A percentile compares a stretch with the other conserved stretches of the same genome.
Evolutionary conservation across 306 rosid genomes (phyloP).

Genomic region (Prunus salicina): DNA sequence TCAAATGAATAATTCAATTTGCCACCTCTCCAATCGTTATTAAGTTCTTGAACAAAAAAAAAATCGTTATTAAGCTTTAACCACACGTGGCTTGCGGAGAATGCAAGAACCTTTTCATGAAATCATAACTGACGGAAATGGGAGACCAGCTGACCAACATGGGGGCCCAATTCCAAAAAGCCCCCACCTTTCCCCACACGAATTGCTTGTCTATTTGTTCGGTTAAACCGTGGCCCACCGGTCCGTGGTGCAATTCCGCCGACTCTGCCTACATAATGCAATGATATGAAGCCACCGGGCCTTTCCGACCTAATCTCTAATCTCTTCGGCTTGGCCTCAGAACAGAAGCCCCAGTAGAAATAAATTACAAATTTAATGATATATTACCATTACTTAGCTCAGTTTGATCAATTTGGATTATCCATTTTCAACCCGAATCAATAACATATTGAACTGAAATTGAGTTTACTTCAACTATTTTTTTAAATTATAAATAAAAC

Average conservation of each 20-base stretch:
- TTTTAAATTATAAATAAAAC: too few relatives aligned
- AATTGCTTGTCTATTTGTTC: background rate
- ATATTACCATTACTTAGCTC: too few relatives aligned
- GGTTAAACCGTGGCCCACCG: background rate
- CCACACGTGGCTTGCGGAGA: constrained; percentile 6
- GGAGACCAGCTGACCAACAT: constrained; percentile 11
- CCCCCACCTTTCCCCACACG: background rate
- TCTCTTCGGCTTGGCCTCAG: too few relatives aligned
- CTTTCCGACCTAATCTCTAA: too few relatives aligned
- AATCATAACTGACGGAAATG: background rate
- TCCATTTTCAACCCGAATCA: background rate
- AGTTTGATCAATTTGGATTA: background rate
- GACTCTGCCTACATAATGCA: background rate
- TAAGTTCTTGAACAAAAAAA: too few relatives aligned
- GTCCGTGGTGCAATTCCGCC: background rate
- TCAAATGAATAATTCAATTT: background rate
- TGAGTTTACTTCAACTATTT: background rate
- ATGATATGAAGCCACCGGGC: background rate
- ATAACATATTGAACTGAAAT: background rate
- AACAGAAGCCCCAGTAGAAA: too few relatives aligned
- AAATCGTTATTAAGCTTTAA: too few relatives aligned
- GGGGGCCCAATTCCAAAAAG: background rate
- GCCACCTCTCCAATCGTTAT: background rate
- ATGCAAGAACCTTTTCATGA: background rate
- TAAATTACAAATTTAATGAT: too few relatives aligned